These are phyloP conservation scores for Cordyceps sp. DNA, from an alignment of 2,329 filamentous ascomycete genomes.

Conservation along the genomic window DNA sequence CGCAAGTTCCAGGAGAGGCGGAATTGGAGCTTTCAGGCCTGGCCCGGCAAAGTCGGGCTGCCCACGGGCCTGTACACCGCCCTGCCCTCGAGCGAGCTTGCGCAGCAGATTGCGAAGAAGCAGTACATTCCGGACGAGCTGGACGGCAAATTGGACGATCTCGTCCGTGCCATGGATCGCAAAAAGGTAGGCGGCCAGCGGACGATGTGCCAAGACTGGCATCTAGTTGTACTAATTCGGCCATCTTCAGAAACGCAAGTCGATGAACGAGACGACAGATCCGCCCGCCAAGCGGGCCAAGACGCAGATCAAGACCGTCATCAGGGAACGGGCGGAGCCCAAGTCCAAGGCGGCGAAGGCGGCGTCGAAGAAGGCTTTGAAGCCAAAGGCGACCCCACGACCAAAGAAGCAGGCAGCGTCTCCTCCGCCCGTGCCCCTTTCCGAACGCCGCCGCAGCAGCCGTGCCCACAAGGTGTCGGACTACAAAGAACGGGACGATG, in stretches of 20 bases:
- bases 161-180: conserved; percentile 48
- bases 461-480: conserved; percentile 27
- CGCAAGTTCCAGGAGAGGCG: conserved; percentile 75
- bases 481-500: conserved; percentile 40
- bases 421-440: conserved; percentile 14
- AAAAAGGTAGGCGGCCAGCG: conserved; percentile 41
- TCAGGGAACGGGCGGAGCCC: conserved; percentile 17
- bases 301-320: conserved; percentile 18
- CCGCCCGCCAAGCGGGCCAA: conserved; percentile 23
- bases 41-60: conserved; percentile 63
- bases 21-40: conserved; percentile 74
- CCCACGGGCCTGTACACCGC: conserved; percentile 64
- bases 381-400: conserved; percentile 12
- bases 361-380: conserved; percentile 15
- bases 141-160: conserved; percentile 59
- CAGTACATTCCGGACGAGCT: conserved; percentile 65
- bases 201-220: background rate
- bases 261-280: conserved; percentile 29
- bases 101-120: conserved; percentile 74
- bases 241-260: conserved; percentile 37
- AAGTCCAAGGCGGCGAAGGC: conserved; percentile 19
- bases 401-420: conserved; percentile 12
- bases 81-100: conserved; percentile 59
- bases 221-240: conserved; percentile 10
- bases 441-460: conserved; percentile 40